Evolutionary conservation across 1,284 basidiomycete genomes (phyloP), one percentile per base, ranked within the genome.

Genomic region (Dichomitus squalens): DNA sequence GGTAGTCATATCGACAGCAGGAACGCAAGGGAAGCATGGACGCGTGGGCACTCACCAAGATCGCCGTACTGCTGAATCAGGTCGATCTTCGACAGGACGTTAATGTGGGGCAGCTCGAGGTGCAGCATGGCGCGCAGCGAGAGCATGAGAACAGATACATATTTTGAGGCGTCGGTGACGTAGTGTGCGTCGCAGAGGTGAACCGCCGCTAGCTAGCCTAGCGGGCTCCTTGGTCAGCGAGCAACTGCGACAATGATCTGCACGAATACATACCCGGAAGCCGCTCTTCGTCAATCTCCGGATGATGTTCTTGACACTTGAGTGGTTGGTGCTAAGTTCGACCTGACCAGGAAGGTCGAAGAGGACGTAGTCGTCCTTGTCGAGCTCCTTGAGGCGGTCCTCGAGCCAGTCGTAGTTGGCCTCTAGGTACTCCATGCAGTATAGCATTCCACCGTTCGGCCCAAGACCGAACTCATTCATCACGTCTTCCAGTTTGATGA

Each of bases 281-380:
- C 90, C 88, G 66, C 80, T 72, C 75, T 93, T 95, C 52, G 78
- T 79, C 61, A 96, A 76, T 65, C 81, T 88, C 60, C 84, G 81
- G 7, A 93, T 81, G 61, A 96, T 89, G 56, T 79, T 83, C 78
- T 90, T 96, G 68, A 96, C 75, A 71, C 90, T 94, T 34, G 88
- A 86, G 69, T 99, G 97, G 70, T 96, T 98, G 52, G 97, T 99
- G 74, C 92, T 95, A 41, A 99, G 78, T 73, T 99, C 97, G 47
- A 99, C 96, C 75, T 99, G 97, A 0, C 97, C 97, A 0, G 97
- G 96, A 5, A 98, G 84, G 73, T 99, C 97, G 72, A 99, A 97
- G 38, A 99, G 78, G 46, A 99, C 84, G 75, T 97, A 98, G 47
- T 86, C 81, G 55, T 92, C 88, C 43, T 80, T 74, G 5, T 85